Evolutionary conservation across 1,284 basidiomycete genomes (phyloP), one percentile per base, ranked within the genome.

Genomic region (Marasmius oreades): DNA sequence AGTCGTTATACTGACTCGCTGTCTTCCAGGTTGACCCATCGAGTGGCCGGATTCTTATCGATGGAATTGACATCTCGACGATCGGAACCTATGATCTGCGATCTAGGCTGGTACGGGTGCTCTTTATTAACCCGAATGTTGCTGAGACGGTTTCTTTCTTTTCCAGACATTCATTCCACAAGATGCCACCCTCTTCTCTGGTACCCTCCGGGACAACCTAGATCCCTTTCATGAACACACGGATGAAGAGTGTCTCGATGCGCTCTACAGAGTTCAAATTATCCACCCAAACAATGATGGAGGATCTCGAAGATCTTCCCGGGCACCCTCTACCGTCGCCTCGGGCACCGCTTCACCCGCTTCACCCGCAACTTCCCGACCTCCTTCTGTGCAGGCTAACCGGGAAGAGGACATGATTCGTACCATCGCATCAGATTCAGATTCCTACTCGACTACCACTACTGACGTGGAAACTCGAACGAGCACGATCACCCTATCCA

Each of bases 31-130:
- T 89, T 6, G 95, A 98, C 65, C 93, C 94, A 0, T 76, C 81
- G 1, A 73, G 75, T 10, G 95, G 95, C 0, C 81, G 77, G 48
- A 95, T 98, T 59, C 53, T 88, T 53, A 85, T 97, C 43, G 93
- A 95, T 62, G 93, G 93, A 0, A 86, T 97, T 62, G 93, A 97
- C 69, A 92, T 97, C 56, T 86, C 89, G 0, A 85, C 75, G 5
- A 95, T 98, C 60, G 94, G 94, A 1, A 75, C 96, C 23, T 81
- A 92, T 66, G 93, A 95, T 69, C 68, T 97, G 55, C 81, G 93
- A 31, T 86, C 86, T 14, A 78, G 87, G 52, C 67, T 93, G 64
- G 86, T 86, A 66, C 66, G 83, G 71, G 5, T 26, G 22, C 50
- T 20, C 45, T 5, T 11, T 22, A 33, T 14, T 24, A 44, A 4